Base-by-base conservation (phyloP, 192 early-diverging fungal species). In the Backusella morwellensis region DNA sequence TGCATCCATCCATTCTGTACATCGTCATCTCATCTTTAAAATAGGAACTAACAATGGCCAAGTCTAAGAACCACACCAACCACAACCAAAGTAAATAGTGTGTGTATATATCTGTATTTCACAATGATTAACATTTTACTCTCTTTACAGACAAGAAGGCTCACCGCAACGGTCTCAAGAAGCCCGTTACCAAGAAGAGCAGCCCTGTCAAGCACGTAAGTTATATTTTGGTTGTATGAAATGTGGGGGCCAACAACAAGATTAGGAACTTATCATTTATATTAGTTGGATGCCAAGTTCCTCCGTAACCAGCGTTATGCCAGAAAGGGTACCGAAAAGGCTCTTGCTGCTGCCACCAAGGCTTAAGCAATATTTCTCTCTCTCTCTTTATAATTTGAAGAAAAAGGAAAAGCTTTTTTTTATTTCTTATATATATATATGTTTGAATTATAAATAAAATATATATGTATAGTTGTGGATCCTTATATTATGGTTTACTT, bases 101-200 rank as follows among this genome's bases (percentile, higher is more conserved):
- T 35, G 26, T 42, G 19, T 75, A 21, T 17, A 75, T 44, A 44
- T 44, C 52, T 3, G 19, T 21, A 21, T 38, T 56, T 38, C 32
- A 3, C 32, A 32, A 32, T 32, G 32, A 32, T 32, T 32, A 32
- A 32, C 32, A 2, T 63, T 52, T 52, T 6, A 7, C 34, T 74
- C 21, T 41, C 14, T 44, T 36, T 63, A 59, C 19, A 77, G 86
- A 93, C 92, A 90, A 89, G 86, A 99, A 99, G 94, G 97, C 96
- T 91, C 98, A 99, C 95, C 95, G 97, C 82, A 99, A 99, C 90
- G 98, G 98, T 89, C 97, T 99, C 90, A 98, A 96, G 91, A 97
- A 98, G 93, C 93, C 95, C 68, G 93, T 95, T 90, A 83, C 86
- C 59, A 84, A 96, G 89, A 90, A 92, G 76, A 90, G 96, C 85